phyloP scores from a whole-genome alignment of 1,139 yeast species.

The Pichia sp. region DNA sequence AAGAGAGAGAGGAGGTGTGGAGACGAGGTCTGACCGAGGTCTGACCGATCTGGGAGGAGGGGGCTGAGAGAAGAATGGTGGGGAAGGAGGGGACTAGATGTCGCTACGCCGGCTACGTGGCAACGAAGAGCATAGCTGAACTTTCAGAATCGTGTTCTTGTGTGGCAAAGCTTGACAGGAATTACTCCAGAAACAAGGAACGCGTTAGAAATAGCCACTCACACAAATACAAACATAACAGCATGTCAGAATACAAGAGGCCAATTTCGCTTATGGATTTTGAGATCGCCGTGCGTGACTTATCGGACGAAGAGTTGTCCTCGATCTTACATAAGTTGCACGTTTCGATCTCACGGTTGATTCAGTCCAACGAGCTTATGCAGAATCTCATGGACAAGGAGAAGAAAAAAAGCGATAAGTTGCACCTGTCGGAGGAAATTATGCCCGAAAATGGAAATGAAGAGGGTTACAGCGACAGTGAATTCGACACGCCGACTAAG shows the following conservation, averaged over 20 bases:
- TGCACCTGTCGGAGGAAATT: too few relatives aligned
- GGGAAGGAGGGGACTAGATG: too few relatives aligned
- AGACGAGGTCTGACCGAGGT: too few relatives aligned
- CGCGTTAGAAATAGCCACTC: not conserved
- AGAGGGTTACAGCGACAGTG: slow-evolving; percentile 19
- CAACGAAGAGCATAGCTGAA: too few relatives aligned
- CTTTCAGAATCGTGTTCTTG: too few relatives aligned
- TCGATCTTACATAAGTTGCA: slow-evolving; percentile 30
- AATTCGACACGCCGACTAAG: slow-evolving; percentile 17
- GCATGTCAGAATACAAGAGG: slow-evolving; percentile 28
- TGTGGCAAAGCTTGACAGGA: too few relatives aligned
- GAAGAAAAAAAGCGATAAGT: not conserved
- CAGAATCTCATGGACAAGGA: slow-evolving; percentile 28
- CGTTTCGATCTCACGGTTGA: slow-evolving; percentile 34
- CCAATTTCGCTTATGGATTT: slow-evolving; percentile 39
- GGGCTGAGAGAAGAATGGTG: too few relatives aligned
- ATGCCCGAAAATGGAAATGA: slow-evolving; percentile 3
- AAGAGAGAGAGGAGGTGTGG: too few relatives aligned
- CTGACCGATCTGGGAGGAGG: too few relatives aligned
- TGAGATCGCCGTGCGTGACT: slow-evolving; percentile 34
- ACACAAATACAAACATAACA: not conserved
- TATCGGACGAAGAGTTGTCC: slow-evolving; percentile 32
- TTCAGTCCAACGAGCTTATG: slow-evolving; percentile 36
- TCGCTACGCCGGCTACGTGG: too few relatives aligned
- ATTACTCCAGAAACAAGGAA: not conserved